Evolutionary conservation across 805 yeast genomes (phyloP), one percentile per base, ranked within the genome.

Genomic region (Middelhovenomyces tepae): DNA sequence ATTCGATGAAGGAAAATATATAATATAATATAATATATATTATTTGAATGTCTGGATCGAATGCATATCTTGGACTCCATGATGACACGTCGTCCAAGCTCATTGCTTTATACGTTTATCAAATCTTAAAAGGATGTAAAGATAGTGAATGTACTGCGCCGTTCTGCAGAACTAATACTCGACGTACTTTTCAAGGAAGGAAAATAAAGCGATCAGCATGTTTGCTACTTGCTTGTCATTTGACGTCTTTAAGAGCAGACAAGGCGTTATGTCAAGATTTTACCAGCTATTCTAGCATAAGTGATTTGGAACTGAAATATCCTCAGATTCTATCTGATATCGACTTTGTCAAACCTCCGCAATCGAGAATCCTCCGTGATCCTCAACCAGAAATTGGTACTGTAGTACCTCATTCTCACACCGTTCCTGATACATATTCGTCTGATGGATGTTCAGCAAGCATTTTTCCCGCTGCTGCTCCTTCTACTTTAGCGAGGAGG

Each of bases 81-180:
- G n/a, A n/a, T n/a, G n/a, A n/a, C n/a, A n/a, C n/a, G n/a, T n/a
- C n/a, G n/a, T n/a, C n/a, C n/a, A n/a, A 36, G 23, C 13, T 39
- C 16, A 22, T 33, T 7, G 38, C 40, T 4, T 31, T 38, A 11
- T 43, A 43, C 31, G 13, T 35, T 2, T 40, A 35, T 27, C 47
- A 43, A 35, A 29, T 43, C n/a, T 22, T 38, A 5, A 17, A 7
- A 3, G 47, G 47, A 6, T 43, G 47, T 21, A 33, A 22, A 8
- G 36, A 32, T 27, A 13, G 15, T 2, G 14, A 22, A n/a, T 43
- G 47, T 23, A 20, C 14, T 7, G 17, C 17, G 10, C 40, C 36
- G 22, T 39, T 35, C 31, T 43, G 47, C 21, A 16, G 16, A n/a
- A 21, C 21, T 10, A 43, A 43, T 28, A 13, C 9, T 13, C 25